phyloP scores from a whole-genome alignment of 2,329 filamentous ascomycete genomes.

The Colletotrichum orbiculare region DNA sequence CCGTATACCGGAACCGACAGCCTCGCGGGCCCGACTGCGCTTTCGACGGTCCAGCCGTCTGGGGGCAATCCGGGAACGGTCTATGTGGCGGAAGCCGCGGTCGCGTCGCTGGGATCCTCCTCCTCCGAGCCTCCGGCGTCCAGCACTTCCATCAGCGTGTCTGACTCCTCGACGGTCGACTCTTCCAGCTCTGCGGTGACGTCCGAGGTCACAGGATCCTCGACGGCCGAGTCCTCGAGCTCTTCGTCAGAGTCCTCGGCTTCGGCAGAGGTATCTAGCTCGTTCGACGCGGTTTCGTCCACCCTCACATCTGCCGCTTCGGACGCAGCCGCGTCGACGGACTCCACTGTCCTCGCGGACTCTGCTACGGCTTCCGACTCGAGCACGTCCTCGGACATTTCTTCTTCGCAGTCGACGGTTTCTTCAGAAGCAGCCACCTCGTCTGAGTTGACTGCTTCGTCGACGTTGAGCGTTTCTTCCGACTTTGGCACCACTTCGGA shows the following conservation, averaged over 20 bases:
- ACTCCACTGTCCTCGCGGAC: neutral
- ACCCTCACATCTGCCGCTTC: neutral
- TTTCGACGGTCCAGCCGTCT: slow-evolving; percentile 11
- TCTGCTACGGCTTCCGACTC: neutral
- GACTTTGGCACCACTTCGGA: too few relatives aligned
- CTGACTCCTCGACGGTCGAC: neutral
- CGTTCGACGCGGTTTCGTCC: neutral
- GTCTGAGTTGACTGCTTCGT: neutral
- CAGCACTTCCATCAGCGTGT: neutral
- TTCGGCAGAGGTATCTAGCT: neutral
- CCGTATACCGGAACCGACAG: slow-evolving; percentile 1
- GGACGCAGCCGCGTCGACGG: neutral
- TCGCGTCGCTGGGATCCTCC: neutral
- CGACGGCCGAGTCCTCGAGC: neutral
- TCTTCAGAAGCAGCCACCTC: neutral
- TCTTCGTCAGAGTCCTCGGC: neutral
- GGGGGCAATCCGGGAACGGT: slow-evolving; percentile 5
- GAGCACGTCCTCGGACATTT: too few relatives aligned
- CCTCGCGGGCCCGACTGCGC: neutral
- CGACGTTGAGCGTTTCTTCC: too few relatives aligned
- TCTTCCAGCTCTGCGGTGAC: neutral
- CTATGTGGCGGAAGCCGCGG: neutral
- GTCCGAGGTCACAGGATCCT: neutral
- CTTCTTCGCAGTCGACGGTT: neutral
- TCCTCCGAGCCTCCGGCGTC: neutral